Evolutionary conservation across 768 basidiomycete species (phyloP).

Genomic region (Russula virescens): DNA sequence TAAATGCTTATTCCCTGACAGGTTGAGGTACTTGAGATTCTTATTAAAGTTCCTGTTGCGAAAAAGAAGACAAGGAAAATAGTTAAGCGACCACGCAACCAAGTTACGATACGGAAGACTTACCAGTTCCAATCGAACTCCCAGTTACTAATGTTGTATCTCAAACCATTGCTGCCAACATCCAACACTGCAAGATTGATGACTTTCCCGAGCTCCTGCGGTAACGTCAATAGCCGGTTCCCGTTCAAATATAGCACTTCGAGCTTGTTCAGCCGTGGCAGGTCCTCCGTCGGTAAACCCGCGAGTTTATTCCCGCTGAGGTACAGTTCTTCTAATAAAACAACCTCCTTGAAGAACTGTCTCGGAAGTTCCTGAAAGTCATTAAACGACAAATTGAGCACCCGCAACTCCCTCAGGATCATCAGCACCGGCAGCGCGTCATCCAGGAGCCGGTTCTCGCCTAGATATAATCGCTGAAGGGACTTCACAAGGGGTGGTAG

Average conservation of each 20-base stretch:
- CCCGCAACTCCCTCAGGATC: slow-evolving; percentile 66
- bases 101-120: slow-evolving; percentile 26
- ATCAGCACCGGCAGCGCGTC: slow-evolving; percentile 71
- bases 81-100: background rate
- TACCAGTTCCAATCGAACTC: slow-evolving; percentile 99
- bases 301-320: slow-evolving; percentile 94
- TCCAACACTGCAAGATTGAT: slow-evolving; percentile 76
- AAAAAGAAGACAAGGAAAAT: background rate
- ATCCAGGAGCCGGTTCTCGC: slow-evolving; percentile 83
- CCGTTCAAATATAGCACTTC: slow-evolving; percentile 85
- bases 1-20: slow-evolving; percentile 94
- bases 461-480: slow-evolving; percentile 76
- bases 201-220: slow-evolving; percentile 84
- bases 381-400: slow-evolving; percentile 93
- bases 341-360: slow-evolving; percentile 65
- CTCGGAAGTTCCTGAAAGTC: slow-evolving; percentile 84
- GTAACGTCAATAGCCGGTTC: slow-evolving; percentile 87
- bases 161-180: slow-evolving; percentile 87
- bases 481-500: slow-evolving; percentile 61
- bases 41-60: slow-evolving; percentile 87
- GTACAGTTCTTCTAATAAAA: slow-evolving; percentile 77
- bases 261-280: slow-evolving; percentile 63
- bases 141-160: slow-evolving; percentile 98
- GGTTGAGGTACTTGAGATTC: slow-evolving; percentile 87
- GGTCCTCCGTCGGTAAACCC: slow-evolving; percentile 82